Evolutionary conservation across 108 stramenopile species (phyloP).

Genomic region (Stephanodiscus minutulus): DNA sequence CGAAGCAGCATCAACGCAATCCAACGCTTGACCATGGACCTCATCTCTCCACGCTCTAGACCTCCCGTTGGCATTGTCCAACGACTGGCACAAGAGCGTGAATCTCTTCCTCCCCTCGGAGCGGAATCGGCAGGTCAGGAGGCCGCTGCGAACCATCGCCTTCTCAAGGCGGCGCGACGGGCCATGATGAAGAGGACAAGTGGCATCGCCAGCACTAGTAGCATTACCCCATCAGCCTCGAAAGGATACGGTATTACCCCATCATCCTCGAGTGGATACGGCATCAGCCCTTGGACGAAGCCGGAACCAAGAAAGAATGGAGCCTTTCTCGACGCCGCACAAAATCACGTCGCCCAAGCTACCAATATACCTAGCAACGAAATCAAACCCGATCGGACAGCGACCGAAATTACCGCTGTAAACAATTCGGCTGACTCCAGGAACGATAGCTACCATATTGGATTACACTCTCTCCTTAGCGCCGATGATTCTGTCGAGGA

Average conservation of each 20-base stretch:
- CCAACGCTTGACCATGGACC: not conserved
- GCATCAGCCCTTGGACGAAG: slow-evolving; percentile 5
- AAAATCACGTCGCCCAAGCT: not conserved
- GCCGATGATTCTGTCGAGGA: slow-evolving; percentile 24
- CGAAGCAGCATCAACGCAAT: no score
- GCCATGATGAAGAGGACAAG: not conserved
- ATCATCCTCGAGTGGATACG: not conserved
- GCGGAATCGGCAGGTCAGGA: not conserved
- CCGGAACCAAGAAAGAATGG: not conserved
- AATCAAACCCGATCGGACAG: not conserved
- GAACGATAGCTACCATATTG: slow-evolving; percentile 15
- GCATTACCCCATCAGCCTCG: not conserved
- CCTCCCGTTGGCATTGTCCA: slow-evolving; percentile 13
- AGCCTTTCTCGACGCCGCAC: no score
- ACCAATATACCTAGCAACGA: not conserved
- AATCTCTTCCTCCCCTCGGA: not conserved
- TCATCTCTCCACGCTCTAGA: slow-evolving; percentile 15
- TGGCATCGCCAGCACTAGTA: not conserved
- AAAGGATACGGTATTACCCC: not conserved
- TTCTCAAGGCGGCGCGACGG: not conserved
- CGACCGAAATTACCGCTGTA: not conserved
- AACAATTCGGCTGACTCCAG: not conserved
- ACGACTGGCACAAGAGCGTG: slow-evolving; percentile 16
- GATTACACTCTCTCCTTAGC: slow-evolving; percentile 26
- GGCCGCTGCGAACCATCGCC: not conserved